phyloP scores from a whole-genome alignment of 257 asterid genomes.

The Rubia yunnanensis region DNA sequence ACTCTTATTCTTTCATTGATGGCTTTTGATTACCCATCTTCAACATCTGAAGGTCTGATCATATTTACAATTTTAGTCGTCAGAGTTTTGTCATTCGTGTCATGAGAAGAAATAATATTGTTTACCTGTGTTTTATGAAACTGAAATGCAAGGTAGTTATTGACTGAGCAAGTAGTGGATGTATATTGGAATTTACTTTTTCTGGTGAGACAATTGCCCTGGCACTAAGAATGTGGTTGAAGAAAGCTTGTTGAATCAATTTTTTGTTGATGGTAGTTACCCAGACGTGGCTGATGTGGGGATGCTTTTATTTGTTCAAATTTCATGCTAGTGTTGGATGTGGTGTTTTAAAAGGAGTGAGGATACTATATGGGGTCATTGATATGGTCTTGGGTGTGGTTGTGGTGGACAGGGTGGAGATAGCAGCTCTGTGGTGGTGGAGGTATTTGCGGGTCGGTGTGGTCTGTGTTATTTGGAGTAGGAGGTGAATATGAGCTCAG shows the following conservation, averaged over 20 bases:
- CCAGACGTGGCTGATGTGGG: slow-evolving; percentile 12
- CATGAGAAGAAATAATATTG: background rate
- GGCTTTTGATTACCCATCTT: background rate
- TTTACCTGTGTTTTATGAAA: background rate
- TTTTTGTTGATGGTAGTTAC: slow-evolving; percentile 13
- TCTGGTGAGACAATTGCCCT: slow-evolving; percentile 2
- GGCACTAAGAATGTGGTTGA: slow-evolving; percentile 12
- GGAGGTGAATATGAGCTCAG: slow-evolving; percentile 61
- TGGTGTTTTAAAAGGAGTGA: slow-evolving; percentile 35
- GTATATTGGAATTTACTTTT: background rate
- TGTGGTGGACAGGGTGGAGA: slow-evolving; percentile 99
- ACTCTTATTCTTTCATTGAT: background rate
- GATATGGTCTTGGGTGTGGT: slow-evolving; percentile 82
- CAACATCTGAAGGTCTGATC: background rate
- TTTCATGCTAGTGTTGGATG: slow-evolving; percentile 16
- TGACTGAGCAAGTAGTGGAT: slow-evolving; percentile 9
- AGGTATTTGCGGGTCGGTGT: slow-evolving; percentile 40
- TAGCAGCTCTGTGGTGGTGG: slow-evolving; percentile 50
- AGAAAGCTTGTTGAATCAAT: slow-evolving; percentile 11
- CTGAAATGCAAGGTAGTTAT: background rate
- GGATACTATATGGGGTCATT: slow-evolving; percentile 47
- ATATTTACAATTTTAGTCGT: background rate
- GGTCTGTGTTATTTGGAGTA: slow-evolving; percentile 37
- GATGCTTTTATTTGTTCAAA: slow-evolving; percentile 21
- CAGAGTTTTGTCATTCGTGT: background rate